Evolutionary conservation across 2,329 filamentous ascomycete species (phyloP).

Genomic region (Colletotrichum lini): DNA sequence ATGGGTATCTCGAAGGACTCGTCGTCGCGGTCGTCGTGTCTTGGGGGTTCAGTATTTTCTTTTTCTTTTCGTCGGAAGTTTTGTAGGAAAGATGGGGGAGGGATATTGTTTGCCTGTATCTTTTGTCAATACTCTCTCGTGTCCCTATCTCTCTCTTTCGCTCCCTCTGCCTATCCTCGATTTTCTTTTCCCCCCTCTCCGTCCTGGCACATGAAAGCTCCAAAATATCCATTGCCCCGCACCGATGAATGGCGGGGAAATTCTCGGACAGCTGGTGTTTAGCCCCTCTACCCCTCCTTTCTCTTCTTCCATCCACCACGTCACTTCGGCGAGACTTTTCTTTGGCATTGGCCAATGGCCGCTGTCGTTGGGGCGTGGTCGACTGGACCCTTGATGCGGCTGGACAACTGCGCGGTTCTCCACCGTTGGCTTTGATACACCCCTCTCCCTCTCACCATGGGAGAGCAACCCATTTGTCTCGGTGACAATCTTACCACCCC

Average conservation of each 20-base stretch:
- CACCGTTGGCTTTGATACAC: too few species aligned
- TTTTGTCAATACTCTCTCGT: neutral
- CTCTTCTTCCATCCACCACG: constrained; percentile 18
- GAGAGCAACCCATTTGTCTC: neutral
- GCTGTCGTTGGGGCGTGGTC: neutral
- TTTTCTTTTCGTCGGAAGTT: neutral
- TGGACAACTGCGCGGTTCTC: constrained; percentile 1
- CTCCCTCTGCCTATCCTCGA: neutral
- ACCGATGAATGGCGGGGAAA: constrained; percentile 27
- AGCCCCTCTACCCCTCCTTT: constrained; percentile 4
- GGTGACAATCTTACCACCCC: neutral
- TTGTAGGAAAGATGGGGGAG: neutral
- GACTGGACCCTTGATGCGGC: constrained; percentile 10
- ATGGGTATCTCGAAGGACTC: neutral
- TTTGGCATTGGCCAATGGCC: constrained; percentile 34
- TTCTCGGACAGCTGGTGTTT: constrained; percentile 24
- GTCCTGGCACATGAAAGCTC: constrained; percentile 14
- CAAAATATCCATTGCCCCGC: constrained; percentile 31
- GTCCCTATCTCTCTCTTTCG: too few species aligned
- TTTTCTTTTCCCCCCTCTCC: neutral
- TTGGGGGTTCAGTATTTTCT: too few species aligned
- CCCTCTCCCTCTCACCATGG: too few species aligned
- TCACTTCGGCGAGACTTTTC: constrained; percentile 15
- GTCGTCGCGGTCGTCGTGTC: neutral
- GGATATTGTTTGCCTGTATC: neutral